Percentiles rank a stretch among this genome's conserved stretches.
Evolutionary conservation across 208 protist genomes (phyloP).

Genomic region (Leptomonas pyrrhocoris): DNA sequence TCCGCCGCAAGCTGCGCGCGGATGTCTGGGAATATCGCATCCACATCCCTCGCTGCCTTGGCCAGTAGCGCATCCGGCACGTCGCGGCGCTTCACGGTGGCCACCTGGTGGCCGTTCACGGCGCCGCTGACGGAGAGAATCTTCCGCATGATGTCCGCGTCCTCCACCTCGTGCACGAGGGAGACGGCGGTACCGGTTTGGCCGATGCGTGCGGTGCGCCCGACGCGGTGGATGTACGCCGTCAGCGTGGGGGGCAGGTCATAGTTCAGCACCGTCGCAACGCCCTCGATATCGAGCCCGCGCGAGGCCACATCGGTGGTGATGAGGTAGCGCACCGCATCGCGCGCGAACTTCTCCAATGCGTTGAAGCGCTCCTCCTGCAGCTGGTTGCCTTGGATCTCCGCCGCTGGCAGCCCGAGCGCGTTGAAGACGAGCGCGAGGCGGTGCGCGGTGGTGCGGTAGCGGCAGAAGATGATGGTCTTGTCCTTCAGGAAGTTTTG

Average conservation of each 20-base stretch:
- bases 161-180: conserved; percentile 88
- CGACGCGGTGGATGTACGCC: conserved; percentile 99
- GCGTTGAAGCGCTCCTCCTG: conserved; percentile 87
- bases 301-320: conserved; percentile 92
- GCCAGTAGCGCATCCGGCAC: conserved; percentile 57
- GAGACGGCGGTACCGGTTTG: conserved; percentile 93
- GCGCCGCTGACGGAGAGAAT: conserved; percentile 83
- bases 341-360: conserved; percentile 78
- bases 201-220: conserved; percentile 97
- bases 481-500: conserved; percentile 72
- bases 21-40: conserved; percentile 60
- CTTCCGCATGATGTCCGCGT: conserved; percentile 90
- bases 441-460: conserved; percentile 85
- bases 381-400: conserved; percentile 86
- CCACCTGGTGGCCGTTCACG: conserved; percentile 74
- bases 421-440: conserved; percentile 79
- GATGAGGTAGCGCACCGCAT: conserved; percentile 87
- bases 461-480: conserved; percentile 90
- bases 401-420: conserved; percentile 65
- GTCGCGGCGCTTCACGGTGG: conserved; percentile 80
- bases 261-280: conserved; percentile 98
- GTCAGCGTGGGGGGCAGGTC: conserved; percentile 97
- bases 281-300: conserved; percentile 97
- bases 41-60: conserved; percentile 41
- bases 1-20: conserved; percentile 70